Base-by-base conservation (phyloP, 2,329 filamentous ascomycete genomes). In the Sphaerulina musiva region DNA sequence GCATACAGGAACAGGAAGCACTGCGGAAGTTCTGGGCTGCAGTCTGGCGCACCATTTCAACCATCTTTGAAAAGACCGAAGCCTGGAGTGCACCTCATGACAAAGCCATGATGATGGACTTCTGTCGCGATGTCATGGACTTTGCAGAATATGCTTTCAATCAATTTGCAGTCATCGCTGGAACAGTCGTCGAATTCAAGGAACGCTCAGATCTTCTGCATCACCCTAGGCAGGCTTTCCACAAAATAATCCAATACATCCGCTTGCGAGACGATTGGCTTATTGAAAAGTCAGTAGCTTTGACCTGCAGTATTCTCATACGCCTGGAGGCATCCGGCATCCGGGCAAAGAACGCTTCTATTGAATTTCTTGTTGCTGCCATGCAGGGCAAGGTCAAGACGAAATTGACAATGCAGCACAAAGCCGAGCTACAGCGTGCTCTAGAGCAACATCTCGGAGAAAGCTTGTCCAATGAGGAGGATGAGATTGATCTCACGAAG, bases 121-220 rank as follows among this genome's bases (percentile, higher is more conserved):
- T 97, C 65, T 96, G 91, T 67, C 85, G 93, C 61, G 89, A 95
- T 67, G 87, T 88, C 11, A 98, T 98, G 82, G 89, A 97, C 64
- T 87, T 95, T 66, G 91, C 92, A 0, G 88, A 95, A 66, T 80
- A 81, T 36, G 78, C 95, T 1, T 87, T 97, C 66, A 84, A 88
- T 40, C 85, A 95, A 63, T 93, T 95, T 68, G 85, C 84, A 48
- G 80, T 96, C 55, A 84, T 98, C 59, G 82, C 88, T 2, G 86
- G 85, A 44, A 86, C 87, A 10, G 70, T 90, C 26, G 6, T 29
- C 53, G 73, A 73, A 42, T 14, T 42, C 23, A 73, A 74, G 48
- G 39, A 51, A 20, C 48, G 48, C 29, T 39, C 48, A 29, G 40
- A 51, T 49, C 77, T 90, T 31, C 74, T 92, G 14, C 78, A 83